These are phyloP conservation scores for Suhomyces kunorum DNA, from an alignment of 1,139 yeast genomes.

Conservation along the genomic window DNA sequence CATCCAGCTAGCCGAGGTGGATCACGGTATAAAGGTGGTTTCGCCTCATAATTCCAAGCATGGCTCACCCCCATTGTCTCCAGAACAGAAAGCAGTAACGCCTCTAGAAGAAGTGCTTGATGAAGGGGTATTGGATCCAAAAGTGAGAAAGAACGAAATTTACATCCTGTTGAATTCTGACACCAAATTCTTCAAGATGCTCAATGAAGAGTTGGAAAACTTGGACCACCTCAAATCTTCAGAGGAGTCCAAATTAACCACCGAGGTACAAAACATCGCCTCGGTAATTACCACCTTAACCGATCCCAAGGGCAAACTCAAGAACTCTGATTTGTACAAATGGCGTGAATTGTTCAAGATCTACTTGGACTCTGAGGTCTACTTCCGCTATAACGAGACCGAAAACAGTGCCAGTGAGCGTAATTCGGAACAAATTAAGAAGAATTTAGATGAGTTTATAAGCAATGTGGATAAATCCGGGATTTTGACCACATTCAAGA, in stretches of 20 bases:
- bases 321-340: slow-evolving; percentile 58
- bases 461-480: slow-evolving; percentile 43
- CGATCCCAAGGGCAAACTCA: slow-evolving; percentile 36
- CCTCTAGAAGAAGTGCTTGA: slow-evolving; percentile 11
- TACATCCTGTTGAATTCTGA: slow-evolving; percentile 44
- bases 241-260: slow-evolving; percentile 48
- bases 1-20: slow-evolving; percentile 23
- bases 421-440: slow-evolving; percentile 38
- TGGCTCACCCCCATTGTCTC: slow-evolving; percentile 17
- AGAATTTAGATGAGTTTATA: slow-evolving; percentile 45
- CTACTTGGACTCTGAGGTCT: slow-evolving; percentile 67
- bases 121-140: neutral
- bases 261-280: slow-evolving; percentile 47
- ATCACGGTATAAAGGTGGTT: slow-evolving; percentile 22
- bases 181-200: slow-evolving; percentile 56
- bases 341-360: slow-evolving; percentile 71
- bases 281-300: slow-evolving; percentile 39
- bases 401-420: slow-evolving; percentile 42
- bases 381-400: slow-evolving; percentile 56
- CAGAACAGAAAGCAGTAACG: slow-evolving; percentile 11
- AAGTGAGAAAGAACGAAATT: slow-evolving; percentile 29
- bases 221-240: slow-evolving; percentile 47
- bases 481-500: slow-evolving; percentile 46
- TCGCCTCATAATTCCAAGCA: slow-evolving; percentile 19
- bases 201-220: slow-evolving; percentile 55